Evolutionary conservation across 106 monocot species (phyloP), one percentile per base, ranked within the genome.

Genomic region (Apostasia ramifera): DNA sequence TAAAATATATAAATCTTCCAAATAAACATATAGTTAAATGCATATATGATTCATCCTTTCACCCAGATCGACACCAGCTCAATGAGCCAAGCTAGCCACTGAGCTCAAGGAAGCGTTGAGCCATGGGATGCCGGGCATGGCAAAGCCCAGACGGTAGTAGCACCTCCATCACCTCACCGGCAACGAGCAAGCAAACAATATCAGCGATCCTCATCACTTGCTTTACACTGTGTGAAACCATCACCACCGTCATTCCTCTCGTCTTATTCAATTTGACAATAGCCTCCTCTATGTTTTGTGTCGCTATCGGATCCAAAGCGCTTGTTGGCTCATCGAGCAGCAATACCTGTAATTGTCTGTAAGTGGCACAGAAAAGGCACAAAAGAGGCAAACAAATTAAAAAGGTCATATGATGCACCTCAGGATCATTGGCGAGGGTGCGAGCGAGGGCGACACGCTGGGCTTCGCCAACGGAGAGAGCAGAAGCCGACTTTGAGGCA

Each of bases 311-410:
- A 58, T 94, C 94, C 73, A 94, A 41, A 54, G 94, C 94, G 51
- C 94, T 94, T 1, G 94, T 94, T 3, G 91, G 94, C 71, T 94
- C 94, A 76, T 94, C 94, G 70, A 94, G 67, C 14, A 94, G 65
- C 49, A 91, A 67, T 10, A 95, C 94, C 91, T 91, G 43, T 7
- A 57, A 1, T 49, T 1, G n/a, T 6, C 0, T 0, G 51, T 43
- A 15, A 52, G 9, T 52, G 11, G 50, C 8, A 5, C 50, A 50
- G 8, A 70, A 44, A 39, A 3, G 56, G 55, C 40, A 8, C 3
- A 14, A 52, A 3, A 68, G 40, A 54, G 1, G 54, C 9, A 50
- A 4, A 41, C 14, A 26, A 26, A 1, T 12, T 58, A 10, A 49
- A 6, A 55, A 40, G 44, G 9, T 9, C 50, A 15, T 51, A 61